Evolutionary conservation across 2,329 filamentous ascomycete species (phyloP).

Genomic region (Aspergillus latus): DNA sequence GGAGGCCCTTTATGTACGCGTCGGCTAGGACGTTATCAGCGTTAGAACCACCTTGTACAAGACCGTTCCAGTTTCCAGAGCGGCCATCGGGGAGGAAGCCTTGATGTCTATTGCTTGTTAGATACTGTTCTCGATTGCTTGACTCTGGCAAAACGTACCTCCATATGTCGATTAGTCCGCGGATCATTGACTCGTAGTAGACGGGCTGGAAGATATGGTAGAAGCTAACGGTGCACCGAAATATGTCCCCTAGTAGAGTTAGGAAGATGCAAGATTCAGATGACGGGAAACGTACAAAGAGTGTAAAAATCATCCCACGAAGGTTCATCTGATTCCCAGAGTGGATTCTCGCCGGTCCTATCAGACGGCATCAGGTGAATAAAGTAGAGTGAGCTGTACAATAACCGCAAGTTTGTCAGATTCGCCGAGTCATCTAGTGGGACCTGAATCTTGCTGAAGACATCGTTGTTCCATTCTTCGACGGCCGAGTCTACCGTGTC

Average conservation of each 20-base stretch:
- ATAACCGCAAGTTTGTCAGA: conserved; percentile 28
- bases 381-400: conserved; percentile 53
- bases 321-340: conserved; percentile 64
- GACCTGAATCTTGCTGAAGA: conserved; percentile 48
- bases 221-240: conserved; percentile 65
- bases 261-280: conserved; percentile 23
- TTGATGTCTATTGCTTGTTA: conserved; percentile 32
- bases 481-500: conserved; percentile 52
- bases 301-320: conserved; percentile 73
- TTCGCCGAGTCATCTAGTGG: conserved; percentile 33
- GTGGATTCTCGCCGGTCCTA: conserved; percentile 68
- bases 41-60: conserved; percentile 65
- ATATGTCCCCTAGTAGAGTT: conserved; percentile 56
- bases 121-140: neutral
- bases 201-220: conserved; percentile 65
- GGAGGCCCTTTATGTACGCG: conserved; percentile 68
- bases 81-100: conserved; percentile 66
- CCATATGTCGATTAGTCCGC: conserved; percentile 68
- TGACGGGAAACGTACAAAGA: conserved; percentile 35
- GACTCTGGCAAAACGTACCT: conserved; percentile 42
- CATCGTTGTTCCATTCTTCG: conserved; percentile 60
- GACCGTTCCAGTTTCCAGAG: conserved; percentile 66
- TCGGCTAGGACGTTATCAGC: conserved; percentile 72
- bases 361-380: conserved; percentile 69
- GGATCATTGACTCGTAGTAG: conserved; percentile 64